Evolutionary conservation across 2,329 filamentous ascomycete genomes (phyloP).

Genomic region (Pestalotiopsis sp.): DNA sequence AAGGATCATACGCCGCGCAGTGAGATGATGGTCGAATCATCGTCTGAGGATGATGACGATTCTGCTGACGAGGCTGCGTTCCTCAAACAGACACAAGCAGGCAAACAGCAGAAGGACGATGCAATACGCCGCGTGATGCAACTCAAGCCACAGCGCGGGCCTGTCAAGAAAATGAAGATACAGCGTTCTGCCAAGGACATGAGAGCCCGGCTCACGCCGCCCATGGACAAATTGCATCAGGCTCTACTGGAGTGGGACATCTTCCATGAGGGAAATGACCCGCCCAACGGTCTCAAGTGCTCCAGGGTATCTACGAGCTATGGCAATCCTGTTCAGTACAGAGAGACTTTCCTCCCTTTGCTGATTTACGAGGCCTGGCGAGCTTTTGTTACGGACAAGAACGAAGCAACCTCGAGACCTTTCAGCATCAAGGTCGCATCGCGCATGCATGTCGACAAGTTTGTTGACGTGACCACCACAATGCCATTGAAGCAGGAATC

Average conservation of each 20-base stretch:
- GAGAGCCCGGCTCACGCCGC: slow-evolving; percentile 86
- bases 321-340: slow-evolving; percentile 74
- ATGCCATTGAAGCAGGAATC: slow-evolving; percentile 68
- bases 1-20: slow-evolving; percentile 78
- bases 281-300: slow-evolving; percentile 74
- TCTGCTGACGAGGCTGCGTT: slow-evolving; percentile 60
- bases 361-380: slow-evolving; percentile 95
- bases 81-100: slow-evolving; percentile 45
- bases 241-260: slow-evolving; percentile 93
- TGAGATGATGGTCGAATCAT: slow-evolving; percentile 88
- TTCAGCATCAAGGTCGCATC: slow-evolving; percentile 88
- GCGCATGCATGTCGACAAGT: slow-evolving; percentile 87
- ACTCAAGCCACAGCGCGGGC: slow-evolving; percentile 61
- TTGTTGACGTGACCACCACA: slow-evolving; percentile 85
- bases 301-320: slow-evolving; percentile 78
- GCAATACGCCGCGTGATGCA: slow-evolving; percentile 49
- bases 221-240: slow-evolving; percentile 81
- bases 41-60: slow-evolving; percentile 72
- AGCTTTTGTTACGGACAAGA: slow-evolving; percentile 84
- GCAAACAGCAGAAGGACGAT: slow-evolving; percentile 46
- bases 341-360: slow-evolving; percentile 85
- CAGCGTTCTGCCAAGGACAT: slow-evolving; percentile 87
- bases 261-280: slow-evolving; percentile 84
- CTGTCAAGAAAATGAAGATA: slow-evolving; percentile 81
- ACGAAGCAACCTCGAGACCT: slow-evolving; percentile 77